These are phyloP conservation scores for Colletotrichum sp. DNA, from an alignment of 2,329 filamentous ascomycete species.

Conservation along the genomic window DNA sequence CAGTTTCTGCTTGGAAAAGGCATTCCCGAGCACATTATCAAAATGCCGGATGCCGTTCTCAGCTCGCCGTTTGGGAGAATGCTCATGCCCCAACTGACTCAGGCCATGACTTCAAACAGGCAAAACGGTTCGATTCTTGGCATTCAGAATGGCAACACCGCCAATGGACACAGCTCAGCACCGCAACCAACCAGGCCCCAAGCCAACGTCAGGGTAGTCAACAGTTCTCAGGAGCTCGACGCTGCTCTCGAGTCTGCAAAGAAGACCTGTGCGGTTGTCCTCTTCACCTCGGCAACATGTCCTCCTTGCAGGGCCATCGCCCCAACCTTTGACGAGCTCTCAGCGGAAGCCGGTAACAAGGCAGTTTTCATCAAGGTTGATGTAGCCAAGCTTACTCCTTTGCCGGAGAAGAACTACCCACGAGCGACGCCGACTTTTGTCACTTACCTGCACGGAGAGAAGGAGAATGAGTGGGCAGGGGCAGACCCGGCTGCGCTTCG, in stretches of 20 bases:
- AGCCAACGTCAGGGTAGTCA: conserved; percentile 63
- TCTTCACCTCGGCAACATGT: conserved; percentile 92
- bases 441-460: conserved; percentile 77
- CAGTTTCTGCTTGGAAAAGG: conserved; percentile 89
- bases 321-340: conserved; percentile 80
- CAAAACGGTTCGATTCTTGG: conserved; percentile 59
- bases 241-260: conserved; percentile 63
- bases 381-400: conserved; percentile 59
- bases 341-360: conserved; percentile 71
- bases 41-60: conserved; percentile 84
- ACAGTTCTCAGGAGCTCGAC: conserved; percentile 64
- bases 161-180: conserved; percentile 15
- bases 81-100: conserved; percentile 73
- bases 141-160: conserved; percentile 38
- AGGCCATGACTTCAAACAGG: conserved; percentile 55
- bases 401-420: conserved; percentile 62
- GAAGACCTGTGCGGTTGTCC: conserved; percentile 77
- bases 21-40: conserved; percentile 86
- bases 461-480: conserved; percentile 82
- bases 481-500: conserved; percentile 72
- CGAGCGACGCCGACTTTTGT: conserved; percentile 87
- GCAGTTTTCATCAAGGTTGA: conserved; percentile 84
- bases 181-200: conserved; percentile 28
- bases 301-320: conserved; percentile 85
- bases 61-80: conserved; percentile 88